Percentiles rank a stretch among this genome's conserved stretches.
phyloP scores from a whole-genome alignment of 2,329 filamentous ascomycete species.

The Stachybotrys chartarum region DNA sequence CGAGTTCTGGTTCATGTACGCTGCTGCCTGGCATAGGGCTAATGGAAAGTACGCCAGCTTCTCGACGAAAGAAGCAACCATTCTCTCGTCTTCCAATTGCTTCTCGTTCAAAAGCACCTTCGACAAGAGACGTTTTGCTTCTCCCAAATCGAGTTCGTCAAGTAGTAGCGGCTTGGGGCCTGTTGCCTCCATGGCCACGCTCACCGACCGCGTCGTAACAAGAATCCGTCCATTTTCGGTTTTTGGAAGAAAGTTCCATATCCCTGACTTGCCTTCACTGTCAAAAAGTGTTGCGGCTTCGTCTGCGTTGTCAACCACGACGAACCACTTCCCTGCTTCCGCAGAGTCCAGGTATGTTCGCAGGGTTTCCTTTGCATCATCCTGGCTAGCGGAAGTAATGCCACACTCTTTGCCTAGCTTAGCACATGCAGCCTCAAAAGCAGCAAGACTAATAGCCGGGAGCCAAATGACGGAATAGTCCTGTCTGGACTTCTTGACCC shows the following conservation, averaged over 20 bases:
- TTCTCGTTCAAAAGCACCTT: conserved; percentile 14
- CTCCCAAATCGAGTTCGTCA: conserved; percentile 16
- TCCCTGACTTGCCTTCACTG: conserved; percentile 3
- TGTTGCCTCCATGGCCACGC: conserved; percentile 16
- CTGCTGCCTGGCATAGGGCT: conserved; percentile 30
- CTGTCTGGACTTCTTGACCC: conserved; percentile 18
- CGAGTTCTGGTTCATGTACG: conserved; percentile 27
- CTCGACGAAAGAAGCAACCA: conserved; percentile 12
- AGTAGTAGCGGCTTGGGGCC: conserved; percentile 16
- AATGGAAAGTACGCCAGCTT: conserved; percentile 26
- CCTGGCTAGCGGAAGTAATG: conserved; percentile 33
- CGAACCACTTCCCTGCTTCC: conserved; percentile 25
- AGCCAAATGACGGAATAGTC: conserved; percentile 36
- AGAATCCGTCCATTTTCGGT: conserved; percentile 23
- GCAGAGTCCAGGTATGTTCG: conserved; percentile 24
- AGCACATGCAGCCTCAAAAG: conserved; percentile 29
- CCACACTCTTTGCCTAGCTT: conserved; percentile 23
- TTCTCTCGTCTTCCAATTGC: conserved; percentile 4
- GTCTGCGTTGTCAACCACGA: conserved; percentile 36
- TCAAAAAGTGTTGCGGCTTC: conserved; percentile 18
- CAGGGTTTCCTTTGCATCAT: conserved; percentile 55
- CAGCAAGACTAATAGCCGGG: conserved; percentile 27
- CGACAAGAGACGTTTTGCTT: conserved; percentile 18
- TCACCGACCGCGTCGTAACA: conserved; percentile 26
- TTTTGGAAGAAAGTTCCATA: conserved; percentile 23